Evolutionary conservation across 441 rosid species (phyloP), one percentile per base, ranked within the genome.

Genomic region (Dalechampia spathulata): DNA sequence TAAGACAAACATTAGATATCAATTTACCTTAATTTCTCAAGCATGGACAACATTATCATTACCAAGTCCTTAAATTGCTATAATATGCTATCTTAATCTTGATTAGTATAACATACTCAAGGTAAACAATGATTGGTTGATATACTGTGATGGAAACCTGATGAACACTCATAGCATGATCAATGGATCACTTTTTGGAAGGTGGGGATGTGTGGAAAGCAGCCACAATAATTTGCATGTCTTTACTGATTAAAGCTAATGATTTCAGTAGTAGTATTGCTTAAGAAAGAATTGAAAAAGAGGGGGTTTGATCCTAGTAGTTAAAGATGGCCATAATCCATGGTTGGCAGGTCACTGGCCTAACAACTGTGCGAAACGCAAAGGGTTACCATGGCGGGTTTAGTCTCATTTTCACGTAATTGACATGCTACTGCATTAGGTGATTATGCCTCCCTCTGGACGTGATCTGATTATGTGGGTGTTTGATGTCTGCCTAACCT

Each of bases 11-110:
- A 60, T 67, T 57, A 10, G n/a, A 37, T 20, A 61, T 46, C 68
- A 52, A 39, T 53, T 58, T 71, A 67, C 66, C 69, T 55, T 66
- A 63, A 54, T 59, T 41, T 64, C 60, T 55, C 52, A 49, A 23
- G 61, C 62, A 59, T 60, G 72, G 49, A 44, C 60, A 58, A 52
- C 22, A 60, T 51, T 53, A 46, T 54, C 30, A 52, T n/a, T 46
- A 58, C 16, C 17, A 40, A 37, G 15, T 19, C 55, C 28, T 38
- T 26, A 55, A 45, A 36, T 27, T 28, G 11, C 39, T 32, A 20
- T 12, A 30, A 19, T 21, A n/a, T 28, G n/a, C 51, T 47, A 43
- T 21, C 42, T 42, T 34, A 23, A 25, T 30, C 42, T 55, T 13
- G 42, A 22, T 44, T n/a, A n/a, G n/a, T n/a, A n/a, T 26, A 28